A percentile compares a stretch with the other conserved stretches of the same genome.
These are phyloP conservation scores for Tetrahymena thermophila DNA, from an alignment of 73 alveolate genomes.

Conservation along the genomic window DNA sequence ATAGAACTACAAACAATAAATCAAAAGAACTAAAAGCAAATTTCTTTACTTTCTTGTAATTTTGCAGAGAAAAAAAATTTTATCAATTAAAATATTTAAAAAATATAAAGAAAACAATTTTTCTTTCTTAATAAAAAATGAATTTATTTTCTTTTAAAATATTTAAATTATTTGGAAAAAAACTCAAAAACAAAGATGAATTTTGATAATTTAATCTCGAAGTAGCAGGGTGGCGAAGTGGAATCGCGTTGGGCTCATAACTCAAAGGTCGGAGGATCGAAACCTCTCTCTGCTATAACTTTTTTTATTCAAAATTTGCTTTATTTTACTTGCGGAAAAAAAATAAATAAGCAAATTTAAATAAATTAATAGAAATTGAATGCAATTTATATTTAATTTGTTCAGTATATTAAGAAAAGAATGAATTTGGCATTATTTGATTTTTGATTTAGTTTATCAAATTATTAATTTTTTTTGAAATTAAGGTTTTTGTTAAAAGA, in stretches of 20 bases:
- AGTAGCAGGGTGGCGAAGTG: conserved; percentile 96
- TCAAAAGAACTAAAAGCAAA: not conserved
- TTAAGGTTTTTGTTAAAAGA: not conserved
- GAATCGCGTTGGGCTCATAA: conserved; percentile 99
- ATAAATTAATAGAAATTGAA: too few species aligned
- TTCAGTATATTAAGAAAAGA: too few species aligned
- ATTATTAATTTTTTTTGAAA: too few species aligned
- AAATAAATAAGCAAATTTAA: not conserved
- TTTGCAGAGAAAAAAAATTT: not conserved
- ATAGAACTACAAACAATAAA: not conserved
- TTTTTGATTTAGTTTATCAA: not conserved
- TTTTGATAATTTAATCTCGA: not conserved
- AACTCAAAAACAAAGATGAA: not conserved
- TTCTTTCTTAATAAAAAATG: too few species aligned
- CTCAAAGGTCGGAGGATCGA: conserved; percentile 99
- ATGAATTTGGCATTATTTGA: too few species aligned
- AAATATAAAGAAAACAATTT: too few species aligned
- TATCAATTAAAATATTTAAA: too few species aligned
- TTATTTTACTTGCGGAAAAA: too few species aligned
- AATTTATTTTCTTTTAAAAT: too few species aligned
- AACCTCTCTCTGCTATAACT: conserved; percentile 86
- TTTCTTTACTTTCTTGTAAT: not conserved
- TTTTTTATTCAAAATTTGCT: too few species aligned
- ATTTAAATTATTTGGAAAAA: not conserved
- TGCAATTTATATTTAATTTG: not conserved